A percentile compares a stretch with the other conserved stretches of the same genome.
phyloP scores from a whole-genome alignment of 2,329 filamentous ascomycete species.

The Ramichloridium luteum region DNA sequence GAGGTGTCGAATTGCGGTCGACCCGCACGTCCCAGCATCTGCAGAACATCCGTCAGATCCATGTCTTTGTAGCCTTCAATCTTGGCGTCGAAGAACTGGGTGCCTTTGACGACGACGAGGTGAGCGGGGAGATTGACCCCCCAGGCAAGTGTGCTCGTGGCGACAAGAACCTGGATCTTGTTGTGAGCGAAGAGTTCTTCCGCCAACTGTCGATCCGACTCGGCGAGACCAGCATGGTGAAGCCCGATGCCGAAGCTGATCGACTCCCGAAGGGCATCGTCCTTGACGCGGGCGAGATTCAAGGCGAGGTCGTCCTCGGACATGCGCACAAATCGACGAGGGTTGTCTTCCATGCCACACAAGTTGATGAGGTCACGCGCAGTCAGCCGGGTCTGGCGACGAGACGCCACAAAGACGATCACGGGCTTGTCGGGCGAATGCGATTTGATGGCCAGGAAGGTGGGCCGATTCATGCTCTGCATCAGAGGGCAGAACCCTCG shows the following conservation, averaged over 20 bases:
- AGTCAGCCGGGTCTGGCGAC: constrained; percentile 85
- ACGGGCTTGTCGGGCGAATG: constrained; percentile 95
- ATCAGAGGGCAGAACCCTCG: constrained; percentile 93
- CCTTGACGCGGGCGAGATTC: constrained; percentile 82
- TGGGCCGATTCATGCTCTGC: constrained; percentile 98
- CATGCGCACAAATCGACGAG: constrained; percentile 84
- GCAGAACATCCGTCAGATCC: constrained; percentile 93
- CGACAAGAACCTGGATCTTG: constrained; percentile 93
- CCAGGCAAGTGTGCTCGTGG: constrained; percentile 93
- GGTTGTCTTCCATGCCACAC: constrained; percentile 97
- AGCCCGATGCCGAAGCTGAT: constrained; percentile 93
- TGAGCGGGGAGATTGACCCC: constrained; percentile 96
- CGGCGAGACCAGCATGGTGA: constrained; percentile 92
- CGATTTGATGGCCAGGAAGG: constrained; percentile 89
- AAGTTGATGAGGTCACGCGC: constrained; percentile 95
- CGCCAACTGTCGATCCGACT: constrained; percentile 79
- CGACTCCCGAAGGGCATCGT: constrained; percentile 85
- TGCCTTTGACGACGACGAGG: constrained; percentile 93
- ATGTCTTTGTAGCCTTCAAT: constrained; percentile 97
- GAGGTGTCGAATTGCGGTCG: constrained; percentile 94
- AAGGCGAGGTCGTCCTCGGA: constrained; percentile 84
- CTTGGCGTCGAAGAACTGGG: constrained; percentile 96
- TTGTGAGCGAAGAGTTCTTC: constrained; percentile 95
- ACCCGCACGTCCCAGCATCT: constrained; percentile 93
- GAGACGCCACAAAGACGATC: constrained; percentile 94